Evolutionary conservation across 805 yeast species (phyloP).

Genomic region (Candida alai): DNA sequence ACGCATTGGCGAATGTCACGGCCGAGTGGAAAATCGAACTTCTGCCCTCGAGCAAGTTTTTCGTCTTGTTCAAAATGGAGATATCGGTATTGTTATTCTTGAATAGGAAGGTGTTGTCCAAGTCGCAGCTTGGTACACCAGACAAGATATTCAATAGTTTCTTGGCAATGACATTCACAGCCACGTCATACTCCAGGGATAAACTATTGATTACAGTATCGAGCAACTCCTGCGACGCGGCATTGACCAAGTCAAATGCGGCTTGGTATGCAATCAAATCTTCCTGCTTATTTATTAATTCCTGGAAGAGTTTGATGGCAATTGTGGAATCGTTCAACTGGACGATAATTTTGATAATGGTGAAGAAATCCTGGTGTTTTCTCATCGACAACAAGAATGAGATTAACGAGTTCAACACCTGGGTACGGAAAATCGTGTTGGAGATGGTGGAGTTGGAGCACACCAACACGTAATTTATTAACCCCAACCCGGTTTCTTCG

Average conservation of each 20-base stretch:
- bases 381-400: slow-evolving; percentile 51
- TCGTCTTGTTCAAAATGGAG: slow-evolving; percentile 75
- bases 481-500: slow-evolving; percentile 50
- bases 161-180: slow-evolving; percentile 21
- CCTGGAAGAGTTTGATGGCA: slow-evolving; percentile 66
- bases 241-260: slow-evolving; percentile 88
- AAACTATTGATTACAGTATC: slow-evolving; percentile 48
- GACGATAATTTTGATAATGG: slow-evolving; percentile 80
- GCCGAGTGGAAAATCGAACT: slow-evolving; percentile 94
- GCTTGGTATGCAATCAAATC: slow-evolving; percentile 78
- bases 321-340: slow-evolving; percentile 75
- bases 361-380: slow-evolving; percentile 70
- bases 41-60: slow-evolving; percentile 80
- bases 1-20: slow-evolving; percentile 90
- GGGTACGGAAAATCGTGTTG: slow-evolving; percentile 61
- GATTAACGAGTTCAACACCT: slow-evolving; percentile 61
- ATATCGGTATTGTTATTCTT: slow-evolving; percentile 86
- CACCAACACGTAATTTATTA: slow-evolving; percentile 72
- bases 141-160: slow-evolving; percentile 69
- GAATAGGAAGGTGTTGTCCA: slow-evolving; percentile 80
- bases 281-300: slow-evolving; percentile 49
- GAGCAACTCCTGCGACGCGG: slow-evolving; percentile 87
- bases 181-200: slow-evolving; percentile 26
- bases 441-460: slow-evolving; percentile 66
- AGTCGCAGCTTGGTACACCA: slow-evolving; percentile 93